Evolutionary conservation across 176 grass and related monocot genomes (phyloP).

Genomic region (Aegilops bicornis): DNA sequence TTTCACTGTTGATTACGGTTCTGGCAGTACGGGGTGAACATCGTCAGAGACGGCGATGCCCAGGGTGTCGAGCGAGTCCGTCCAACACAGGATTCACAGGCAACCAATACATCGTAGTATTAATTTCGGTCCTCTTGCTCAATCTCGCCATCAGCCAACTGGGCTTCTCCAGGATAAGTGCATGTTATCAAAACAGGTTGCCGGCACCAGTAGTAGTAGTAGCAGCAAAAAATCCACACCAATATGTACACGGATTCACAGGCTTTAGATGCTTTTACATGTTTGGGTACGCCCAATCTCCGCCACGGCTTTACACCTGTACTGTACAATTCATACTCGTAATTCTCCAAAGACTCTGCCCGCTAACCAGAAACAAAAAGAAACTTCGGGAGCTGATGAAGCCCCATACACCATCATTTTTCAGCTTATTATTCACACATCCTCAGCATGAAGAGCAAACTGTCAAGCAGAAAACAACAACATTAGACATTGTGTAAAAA

Average conservation of each 20-base stretch:
- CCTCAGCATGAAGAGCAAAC: conserved; percentile 19
- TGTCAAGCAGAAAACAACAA: conserved; percentile 7
- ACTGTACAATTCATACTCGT: conserved; percentile 9
- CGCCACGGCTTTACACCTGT: not conserved
- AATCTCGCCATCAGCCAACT: not conserved
- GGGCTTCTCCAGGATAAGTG: not conserved
- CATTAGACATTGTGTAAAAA: conserved; percentile 3
- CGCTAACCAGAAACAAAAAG: not conserved
- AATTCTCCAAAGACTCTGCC: not conserved
- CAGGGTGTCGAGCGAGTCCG: no score
- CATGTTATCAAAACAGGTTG: not conserved
- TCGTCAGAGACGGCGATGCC: no score
- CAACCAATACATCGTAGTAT: not conserved
- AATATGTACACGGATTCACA: conserved; percentile 13
- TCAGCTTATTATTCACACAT: conserved; percentile 29
- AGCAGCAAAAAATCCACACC: not conserved
- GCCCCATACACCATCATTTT: conserved; percentile 4
- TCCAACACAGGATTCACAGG: not conserved
- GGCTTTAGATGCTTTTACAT: not conserved
- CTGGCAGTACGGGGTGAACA: no score
- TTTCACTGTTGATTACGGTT: no score
- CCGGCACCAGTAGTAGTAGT: not conserved
- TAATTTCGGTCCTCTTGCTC: not conserved
- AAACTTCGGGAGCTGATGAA: conserved; percentile 9
- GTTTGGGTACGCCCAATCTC: not conserved